Evolutionary conservation across 257 asterid genomes (phyloP), one percentile per base, ranked within the genome.

Genomic region (Nicotiana obtusifolia): DNA sequence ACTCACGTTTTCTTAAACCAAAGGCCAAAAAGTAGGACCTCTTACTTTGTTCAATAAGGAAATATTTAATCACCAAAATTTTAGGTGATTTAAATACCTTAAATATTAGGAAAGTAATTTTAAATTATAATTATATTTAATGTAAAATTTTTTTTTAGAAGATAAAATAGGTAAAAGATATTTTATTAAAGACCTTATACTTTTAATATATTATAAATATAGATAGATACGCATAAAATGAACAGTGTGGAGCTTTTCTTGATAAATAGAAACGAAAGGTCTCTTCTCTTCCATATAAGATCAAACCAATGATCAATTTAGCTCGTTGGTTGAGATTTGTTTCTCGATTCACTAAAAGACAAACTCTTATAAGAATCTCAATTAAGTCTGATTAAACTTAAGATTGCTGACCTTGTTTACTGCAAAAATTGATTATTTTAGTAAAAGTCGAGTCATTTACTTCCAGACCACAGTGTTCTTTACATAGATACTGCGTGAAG

Each of bases 121-220:
- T n/a, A 28, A 28, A 28, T 28, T 28, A 28, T 2, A 2, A 28
- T 28, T 28, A 28, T 28, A 0, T 28, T 1, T 3, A 28, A 28
- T 28, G 2, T 28, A 2, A 28, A 28, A 28, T 28, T 28, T 28
- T 1, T 28, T 28, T 28, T 26, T 2, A 28, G 31, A 28, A 1
- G 2, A 0, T 28, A 28, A 28, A 28, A 28, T 0, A 28, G 0
- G 0, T 0, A 2, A 28, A 28, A 0, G 0, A 28, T 28, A 28
- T 28, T 28, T 28, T 2, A 2, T 2, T 28, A 28, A 28, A 0
- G 0, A 28, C 0, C 2, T 28, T 1, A 0, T 28, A 2, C 2
- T 28, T 28, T 28, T 28, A 28, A 28, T 28, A 28, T 28, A 2
- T 1, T 28, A 28, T 28, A 1, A 2, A 28, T 28, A 28, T 28